These are phyloP conservation scores for Pistacia integerrima DNA, from an alignment of 345 rosid genomes.

Conservation along the genomic window DNA sequence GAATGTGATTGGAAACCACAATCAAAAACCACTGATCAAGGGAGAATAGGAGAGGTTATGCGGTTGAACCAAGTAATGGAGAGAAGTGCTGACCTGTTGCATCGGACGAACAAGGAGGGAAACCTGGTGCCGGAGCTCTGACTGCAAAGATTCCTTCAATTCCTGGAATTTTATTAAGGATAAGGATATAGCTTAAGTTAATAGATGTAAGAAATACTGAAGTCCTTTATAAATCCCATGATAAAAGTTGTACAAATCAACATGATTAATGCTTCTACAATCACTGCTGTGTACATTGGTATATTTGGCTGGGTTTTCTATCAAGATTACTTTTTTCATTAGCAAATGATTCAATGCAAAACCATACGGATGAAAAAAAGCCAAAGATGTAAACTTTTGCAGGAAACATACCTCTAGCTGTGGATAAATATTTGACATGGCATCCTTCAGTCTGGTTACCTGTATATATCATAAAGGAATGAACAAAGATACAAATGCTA, in stretches of 20 bases:
- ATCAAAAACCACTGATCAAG: neutral
- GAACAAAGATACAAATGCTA: conserved; percentile 13
- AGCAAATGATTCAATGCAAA: neutral
- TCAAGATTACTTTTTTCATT: neutral
- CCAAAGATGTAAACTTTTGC: neutral
- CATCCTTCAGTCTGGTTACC: conserved; percentile 86
- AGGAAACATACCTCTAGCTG: conserved; percentile 68
- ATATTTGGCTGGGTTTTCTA: neutral
- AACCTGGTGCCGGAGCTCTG: conserved; percentile 80
- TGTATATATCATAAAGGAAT: conserved; percentile 32
- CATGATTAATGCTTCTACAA: neutral
- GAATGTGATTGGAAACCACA: no score
- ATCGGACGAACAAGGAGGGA: conserved; percentile 89
- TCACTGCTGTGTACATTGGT: neutral
- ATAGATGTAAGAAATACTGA: neutral
- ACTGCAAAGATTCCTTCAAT: conserved; percentile 77
- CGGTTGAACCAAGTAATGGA: neutral
- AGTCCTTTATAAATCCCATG: neutral
- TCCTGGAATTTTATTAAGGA: conserved; percentile 41
- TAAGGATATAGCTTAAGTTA: neutral
- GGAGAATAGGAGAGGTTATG: neutral
- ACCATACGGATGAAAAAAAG: neutral
- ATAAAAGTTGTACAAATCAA: neutral
- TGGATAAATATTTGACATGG: conserved; percentile 79
- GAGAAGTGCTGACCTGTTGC: conserved; percentile 74